Base-by-base conservation (phyloP, 495 filamentous ascomycete genomes). In the Filosporella fistucella region DNA sequence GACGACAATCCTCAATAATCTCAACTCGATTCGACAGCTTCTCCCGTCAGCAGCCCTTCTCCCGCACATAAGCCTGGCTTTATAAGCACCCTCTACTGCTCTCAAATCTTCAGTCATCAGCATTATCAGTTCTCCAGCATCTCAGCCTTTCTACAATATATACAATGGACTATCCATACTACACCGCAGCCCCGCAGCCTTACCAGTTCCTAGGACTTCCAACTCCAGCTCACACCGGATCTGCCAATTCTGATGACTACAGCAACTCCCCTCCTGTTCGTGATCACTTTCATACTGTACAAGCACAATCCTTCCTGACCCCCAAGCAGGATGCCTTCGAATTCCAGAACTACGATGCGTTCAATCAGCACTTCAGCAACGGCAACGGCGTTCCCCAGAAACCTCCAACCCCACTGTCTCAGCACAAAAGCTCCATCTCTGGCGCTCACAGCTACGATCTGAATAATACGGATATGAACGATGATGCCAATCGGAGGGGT, bases 121-220 rank as follows among this genome's bases (percentile, higher is more conserved):
- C 16, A 7, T 11, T n/a, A 3, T 21, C 16, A 38, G 35, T 21
- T 13, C 10, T 10, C 10, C 5, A 38, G 17, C 20, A 21, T 38
- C n/a, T n/a, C 35, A 6, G 20, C 35, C 18, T 38, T 21, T 8
- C 10, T 23, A 21, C 14, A 20, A 5, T n/a, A n/a, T 18, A 12
- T 45, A 57, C 35, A 28, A 59, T 59, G 56, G 56, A 55, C 33
- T 60, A 60, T 41, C 44, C 45, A 11, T 60, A 60, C 37, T 57
- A 69, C 66, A 69, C 65, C 54, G 52, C 67, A 37, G 68, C 69
- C 52, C 62, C 65, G 47, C 74, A 77, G 63, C 66, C 69, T 47
- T 79, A 77, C 63, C 70, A 68, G 43, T 78, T 77, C 60, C 70
- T 78, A 50, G 69, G 69, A 52, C 73, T 76, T 44, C 71, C 71